Base-by-base conservation (phyloP, 345 rosid species). In the Hirschfeldia incana region DNA sequence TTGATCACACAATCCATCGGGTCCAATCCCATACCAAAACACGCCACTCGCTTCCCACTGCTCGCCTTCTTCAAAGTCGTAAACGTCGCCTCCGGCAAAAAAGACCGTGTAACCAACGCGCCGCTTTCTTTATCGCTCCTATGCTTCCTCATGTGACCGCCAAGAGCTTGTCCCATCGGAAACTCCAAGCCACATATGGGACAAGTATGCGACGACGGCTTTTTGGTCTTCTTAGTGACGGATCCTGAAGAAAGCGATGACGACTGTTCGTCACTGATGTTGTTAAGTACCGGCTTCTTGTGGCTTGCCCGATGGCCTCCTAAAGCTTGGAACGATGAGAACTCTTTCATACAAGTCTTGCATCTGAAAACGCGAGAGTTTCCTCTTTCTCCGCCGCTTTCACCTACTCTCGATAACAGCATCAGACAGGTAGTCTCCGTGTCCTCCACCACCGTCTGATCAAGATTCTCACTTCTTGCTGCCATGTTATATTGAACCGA, bases 231-330 rank as follows among this genome's bases (percentile, higher is more conserved):
- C 65, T 60, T 74, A 33, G 76, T 66, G 46, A 55, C 17, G 6
- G 57, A 26, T 49, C 69, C 70, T 32, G 11, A 16, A 60, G 15
- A 15, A 12, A 42, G 29, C 15, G 68, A 64, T 37, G 68, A 64
- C 37, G 74, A 33, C 26, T 17, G 4, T 6, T 65, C 84, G 85
- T 73, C 80, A 58, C 83, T 76, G 37, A 21, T 69, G 55, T 83
- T 86, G 75, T 76, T 87, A 67, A 21, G 21, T 21, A 13, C 59
- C 76, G 67, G 75, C 13, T 87, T 92, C 13, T 69, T 90, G 53
- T 92, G 97, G 82, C 93, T 89, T 4, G 92, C 93, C 74, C 92
- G 89, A 42, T 94, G 98, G 6, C 98, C 96, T n/a, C 96, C 95
- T 10, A 94, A 85, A 67, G 94, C 97, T 86, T 91, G 98, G 77